A percentile compares a stretch with the other conserved stretches of the same genome.
phyloP scores from a whole-genome alignment of 768 basidiomycete species.

The Tulasnella sp. region DNA sequence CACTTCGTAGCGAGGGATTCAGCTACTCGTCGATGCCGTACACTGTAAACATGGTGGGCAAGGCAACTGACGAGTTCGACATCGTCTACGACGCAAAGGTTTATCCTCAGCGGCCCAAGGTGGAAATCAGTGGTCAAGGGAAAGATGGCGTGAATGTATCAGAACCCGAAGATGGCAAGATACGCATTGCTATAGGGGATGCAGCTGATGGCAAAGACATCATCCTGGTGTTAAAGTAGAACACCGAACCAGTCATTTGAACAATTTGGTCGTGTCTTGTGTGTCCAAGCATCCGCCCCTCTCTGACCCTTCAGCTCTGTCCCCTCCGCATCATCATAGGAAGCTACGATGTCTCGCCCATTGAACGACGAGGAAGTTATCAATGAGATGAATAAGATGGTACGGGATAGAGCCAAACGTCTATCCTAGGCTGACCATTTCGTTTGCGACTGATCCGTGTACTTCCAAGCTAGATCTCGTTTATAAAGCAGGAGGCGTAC shows the following conservation, averaged over 20 bases:
- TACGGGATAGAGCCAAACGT: slow-evolving; percentile 28
- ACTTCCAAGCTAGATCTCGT: slow-evolving; percentile 59
- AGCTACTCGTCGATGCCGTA: neutral
- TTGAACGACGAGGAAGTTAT: slow-evolving; percentile 92
- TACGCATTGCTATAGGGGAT: neutral
- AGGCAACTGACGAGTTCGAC: slow-evolving; percentile 5
- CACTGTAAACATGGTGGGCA: neutral
- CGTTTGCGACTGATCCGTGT: neutral
- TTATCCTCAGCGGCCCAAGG: slow-evolving; percentile 4
- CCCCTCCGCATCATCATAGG: neutral
- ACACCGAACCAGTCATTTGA: neutral
- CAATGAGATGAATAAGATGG: slow-evolving; percentile 99
- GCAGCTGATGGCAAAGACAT: neutral
- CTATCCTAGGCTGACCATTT: neutral
- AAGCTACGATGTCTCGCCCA: slow-evolving; percentile 56
- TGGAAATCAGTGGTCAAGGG: slow-evolving; percentile 3
- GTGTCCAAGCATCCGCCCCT: neutral
- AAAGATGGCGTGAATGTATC: neutral
- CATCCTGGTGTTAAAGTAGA: neutral
- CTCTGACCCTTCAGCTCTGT: neutral
- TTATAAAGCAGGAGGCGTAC: slow-evolving; percentile 96
- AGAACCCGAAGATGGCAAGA: neutral
- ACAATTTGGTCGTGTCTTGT: neutral
- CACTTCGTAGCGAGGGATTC: slow-evolving; percentile 7
- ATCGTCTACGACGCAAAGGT: slow-evolving; percentile 14